Percentiles rank a stretch among this genome's conserved stretches.
These are phyloP conservation scores for Xylaria sp. DNA, from an alignment of 2,329 filamentous ascomycete genomes.

Conservation along the genomic window DNA sequence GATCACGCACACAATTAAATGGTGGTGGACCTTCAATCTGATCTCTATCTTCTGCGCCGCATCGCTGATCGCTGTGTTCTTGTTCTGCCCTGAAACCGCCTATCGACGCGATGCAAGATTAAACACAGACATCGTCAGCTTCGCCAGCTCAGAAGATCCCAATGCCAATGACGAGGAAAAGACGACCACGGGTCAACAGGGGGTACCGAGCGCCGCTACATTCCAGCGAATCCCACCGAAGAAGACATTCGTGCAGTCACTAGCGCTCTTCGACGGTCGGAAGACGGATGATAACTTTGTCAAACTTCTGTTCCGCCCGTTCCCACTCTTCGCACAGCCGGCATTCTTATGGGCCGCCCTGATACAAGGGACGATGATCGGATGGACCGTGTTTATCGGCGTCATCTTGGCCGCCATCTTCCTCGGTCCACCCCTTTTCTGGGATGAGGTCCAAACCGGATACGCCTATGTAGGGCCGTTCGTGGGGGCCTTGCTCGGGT, in stretches of 20 bases:
- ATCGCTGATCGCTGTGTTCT: slow-evolving; percentile 75
- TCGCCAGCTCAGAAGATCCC: slow-evolving; percentile 15
- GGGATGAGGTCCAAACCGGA: slow-evolving; percentile 82
- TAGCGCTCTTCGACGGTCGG: slow-evolving; percentile 81
- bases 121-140: slow-evolving; percentile 72
- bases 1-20: slow-evolving; percentile 80
- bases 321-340: slow-evolving; percentile 85
- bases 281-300: slow-evolving; percentile 81
- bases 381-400: slow-evolving; percentile 94
- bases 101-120: slow-evolving; percentile 73
- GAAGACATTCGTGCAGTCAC: slow-evolving; percentile 68
- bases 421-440: slow-evolving; percentile 82
- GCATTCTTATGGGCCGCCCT: slow-evolving; percentile 83
- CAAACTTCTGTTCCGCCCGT: slow-evolving; percentile 74
- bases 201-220: not conserved
- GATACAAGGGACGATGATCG: slow-evolving; percentile 89
- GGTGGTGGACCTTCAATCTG: slow-evolving; percentile 89
- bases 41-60: slow-evolving; percentile 83
- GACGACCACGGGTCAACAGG: not conserved
- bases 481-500: slow-evolving; percentile 81
- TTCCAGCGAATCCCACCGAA: slow-evolving; percentile 51
- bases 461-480: slow-evolving; percentile 89
- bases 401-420: slow-evolving; percentile 85
- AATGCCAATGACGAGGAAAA: slow-evolving; percentile 7
- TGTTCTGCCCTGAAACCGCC: slow-evolving; percentile 87